A percentile compares a stretch with the other conserved stretches of the same genome.
Conservation (phyloP, 768 basidiomycete species). For the Mycena olivaceomarginata region DNA sequence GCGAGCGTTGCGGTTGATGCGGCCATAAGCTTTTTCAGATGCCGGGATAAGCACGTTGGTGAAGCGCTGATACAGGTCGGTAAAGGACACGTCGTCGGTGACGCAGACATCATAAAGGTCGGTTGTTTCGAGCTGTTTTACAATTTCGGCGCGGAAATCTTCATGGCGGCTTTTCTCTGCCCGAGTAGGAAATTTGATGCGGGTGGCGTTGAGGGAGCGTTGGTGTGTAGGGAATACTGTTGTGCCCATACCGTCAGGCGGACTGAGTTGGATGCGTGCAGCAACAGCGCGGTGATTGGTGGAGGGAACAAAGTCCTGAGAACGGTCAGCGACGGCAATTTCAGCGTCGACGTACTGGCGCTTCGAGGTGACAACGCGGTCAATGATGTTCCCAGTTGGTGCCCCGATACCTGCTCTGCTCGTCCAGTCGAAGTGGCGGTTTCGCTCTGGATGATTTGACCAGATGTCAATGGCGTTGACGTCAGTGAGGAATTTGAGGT, state of each 20-base stretch:
- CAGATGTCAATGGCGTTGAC: background rate
- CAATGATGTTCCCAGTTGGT: conserved; percentile 46
- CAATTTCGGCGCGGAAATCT: conserved; percentile 8
- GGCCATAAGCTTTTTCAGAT: background rate
- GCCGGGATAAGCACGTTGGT: background rate
- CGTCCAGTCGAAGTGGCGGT: conserved; percentile 15
- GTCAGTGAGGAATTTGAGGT: background rate
- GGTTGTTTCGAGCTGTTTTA: background rate
- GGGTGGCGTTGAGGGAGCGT: conserved; percentile 34
- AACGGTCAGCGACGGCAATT: background rate
- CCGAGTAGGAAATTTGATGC: conserved; percentile 17
- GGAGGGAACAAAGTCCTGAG: conserved; percentile 8
- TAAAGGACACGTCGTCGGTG: background rate
- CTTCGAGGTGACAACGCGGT: conserved; percentile 41
- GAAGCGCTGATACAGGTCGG: background rate
- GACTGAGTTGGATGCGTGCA: background rate
- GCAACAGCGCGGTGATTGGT: conserved; percentile 17
- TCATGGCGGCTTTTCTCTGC: conserved; percentile 23
- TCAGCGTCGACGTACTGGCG: conserved; percentile 5
- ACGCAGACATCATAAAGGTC: background rate
- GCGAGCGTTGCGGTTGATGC: background rate
- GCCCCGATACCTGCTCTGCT: background rate
- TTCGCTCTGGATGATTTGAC: background rate
- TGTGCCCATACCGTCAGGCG: background rate
- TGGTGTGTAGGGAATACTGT: conserved; percentile 27